Base-by-base conservation (phyloP, 1,139 yeast species). In the Suhomyces panamericanus region DNA sequence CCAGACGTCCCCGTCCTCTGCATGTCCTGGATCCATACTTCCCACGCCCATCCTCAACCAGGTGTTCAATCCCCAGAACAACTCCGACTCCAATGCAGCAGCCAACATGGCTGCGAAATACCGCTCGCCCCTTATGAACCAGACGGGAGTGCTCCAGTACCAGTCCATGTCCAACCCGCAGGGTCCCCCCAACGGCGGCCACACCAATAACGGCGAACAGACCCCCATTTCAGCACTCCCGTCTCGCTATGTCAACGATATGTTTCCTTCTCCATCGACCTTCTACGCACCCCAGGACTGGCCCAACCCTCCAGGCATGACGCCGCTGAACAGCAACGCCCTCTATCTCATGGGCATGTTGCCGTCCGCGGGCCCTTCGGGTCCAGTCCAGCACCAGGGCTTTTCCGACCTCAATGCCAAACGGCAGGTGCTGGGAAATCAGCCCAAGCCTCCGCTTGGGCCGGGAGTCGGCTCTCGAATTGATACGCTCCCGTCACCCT, bases 241-340 rank as follows among this genome's bases (percentile, higher is more conserved):
- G 0, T 70, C 78, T 4, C 65, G 80, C 41, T 78, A 77, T 47
- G 77, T 78, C 33, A 75, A 74, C 47, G 83, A 78, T 53, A 68
- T 78, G 56, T 78, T 78, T 57, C 82, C 82, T 13, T 75, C 80
- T 7, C 83, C 83, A 1, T 70, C 77, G 9, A 78, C 72, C 43
- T 75, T 78, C 49, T 77, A 73, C 44, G 72, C 68, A 2, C 66
- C 72, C 1, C 78, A 72, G 46, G 78, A 73, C 44, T 73, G 78
- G 78, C 62, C 71, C n/a, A 56, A 58, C 13, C 55, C 64, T 6
- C 60, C 59, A 8, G 49, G 49, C 3, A 44, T 39, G 30, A 62
- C 68, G 6, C 75, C 75, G 1, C 69, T 72, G 61, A 76, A 60
- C 49, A 48, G 51, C 16, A 48, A 42, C 13, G 39, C 52, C 2